A percentile compares a stretch with the other conserved stretches of the same genome.
phyloP scores from a whole-genome alignment of 306 rosid species.

The Glycine tomentella region DNA sequence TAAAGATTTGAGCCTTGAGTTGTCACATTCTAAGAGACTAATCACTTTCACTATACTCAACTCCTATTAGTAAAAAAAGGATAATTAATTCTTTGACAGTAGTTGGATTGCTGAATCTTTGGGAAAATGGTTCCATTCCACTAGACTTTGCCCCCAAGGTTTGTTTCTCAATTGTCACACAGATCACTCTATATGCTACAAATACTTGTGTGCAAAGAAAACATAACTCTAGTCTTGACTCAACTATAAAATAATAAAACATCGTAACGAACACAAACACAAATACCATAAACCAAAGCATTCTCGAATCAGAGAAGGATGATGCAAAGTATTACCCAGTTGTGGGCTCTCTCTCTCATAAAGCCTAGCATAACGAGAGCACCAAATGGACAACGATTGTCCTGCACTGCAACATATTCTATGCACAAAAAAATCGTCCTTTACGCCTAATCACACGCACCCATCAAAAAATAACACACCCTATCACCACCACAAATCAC shows the following conservation, averaged over 20 bases:
- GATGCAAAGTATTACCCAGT: not conserved
- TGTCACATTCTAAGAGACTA: not conserved
- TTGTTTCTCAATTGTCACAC: not conserved
- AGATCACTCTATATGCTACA: conserved; percentile 5
- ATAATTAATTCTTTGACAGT: not conserved
- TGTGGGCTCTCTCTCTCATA: conserved; percentile 12
- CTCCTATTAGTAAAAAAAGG: not conserved
- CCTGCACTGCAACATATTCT: conserved; percentile 19
- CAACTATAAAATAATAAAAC: conserved; percentile 13
- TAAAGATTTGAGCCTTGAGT: not conserved
- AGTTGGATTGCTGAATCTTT: not conserved
- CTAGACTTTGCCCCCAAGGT: not conserved
- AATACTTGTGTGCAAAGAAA: conserved; percentile 1
- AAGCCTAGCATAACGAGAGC: conserved; percentile 12
- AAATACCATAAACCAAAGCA: conserved; percentile 18
- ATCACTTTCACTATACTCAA: not conserved
- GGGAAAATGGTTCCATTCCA: conserved; percentile 4
- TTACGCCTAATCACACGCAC: not conserved
- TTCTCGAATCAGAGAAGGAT: conserved; percentile 17
- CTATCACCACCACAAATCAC: conserved; percentile 13
- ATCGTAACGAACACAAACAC: conserved; percentile 12
- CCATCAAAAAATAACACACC: conserved; percentile 24
- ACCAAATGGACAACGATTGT: not conserved
- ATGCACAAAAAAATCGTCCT: conserved; percentile 16
- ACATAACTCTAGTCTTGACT: not conserved